Percentiles rank a stretch among this genome's conserved stretches.
Conservation (phyloP, 176 grass and related monocot genomes). For the Triticum aestivum region IWGSC_CS_RefSeq_v2.1 NC_057806.1:290684065-290684564, state of each 20-base stretch:
- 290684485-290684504: slow-evolving; percentile 65
- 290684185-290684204: slow-evolving; percentile 55
- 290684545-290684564: slow-evolving; percentile 61
- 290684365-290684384: slow-evolving; percentile 65
- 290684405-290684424: neutral
- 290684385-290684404: slow-evolving; percentile 61
- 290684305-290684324: slow-evolving; percentile 65
- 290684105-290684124: slow-evolving; percentile 69
- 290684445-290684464: neutral
- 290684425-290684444: neutral
- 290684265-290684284: slow-evolving; percentile 35
- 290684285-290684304: slow-evolving; percentile 75
- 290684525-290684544: slow-evolving; percentile 60
- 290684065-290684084: slow-evolving; percentile 67
- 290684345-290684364: slow-evolving; percentile 74
- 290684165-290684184: slow-evolving; percentile 80
- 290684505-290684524: slow-evolving; percentile 51
- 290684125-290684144: slow-evolving; percentile 54
- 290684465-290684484: neutral
- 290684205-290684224: neutral
- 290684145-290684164: slow-evolving; percentile 57
- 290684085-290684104: slow-evolving; percentile 90
- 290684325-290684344: slow-evolving; percentile 79
- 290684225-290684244: neutral
- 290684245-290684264: neutral